phyloP scores from a whole-genome alignment of 768 basidiomycete species.

The Hebeloma cylindrosporum region DNA sequence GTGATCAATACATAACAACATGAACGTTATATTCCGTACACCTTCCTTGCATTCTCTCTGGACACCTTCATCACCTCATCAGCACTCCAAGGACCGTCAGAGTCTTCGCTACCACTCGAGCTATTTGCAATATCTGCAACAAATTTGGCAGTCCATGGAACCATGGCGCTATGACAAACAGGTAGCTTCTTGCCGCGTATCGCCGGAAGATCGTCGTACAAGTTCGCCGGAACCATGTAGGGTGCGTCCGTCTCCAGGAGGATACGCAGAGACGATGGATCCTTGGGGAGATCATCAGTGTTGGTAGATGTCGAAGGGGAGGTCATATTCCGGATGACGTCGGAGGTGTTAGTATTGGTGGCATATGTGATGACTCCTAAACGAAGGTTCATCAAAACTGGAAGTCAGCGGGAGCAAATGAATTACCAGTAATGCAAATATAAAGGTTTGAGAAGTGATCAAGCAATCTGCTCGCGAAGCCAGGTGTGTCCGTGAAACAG shows the following conservation, averaged over 20 bases:
- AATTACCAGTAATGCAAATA: conserved; percentile 75
- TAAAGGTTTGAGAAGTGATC: conserved; percentile 79
- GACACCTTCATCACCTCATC: conserved; percentile 60
- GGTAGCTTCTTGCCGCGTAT: conserved; percentile 64
- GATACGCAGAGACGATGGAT: conserved; percentile 39
- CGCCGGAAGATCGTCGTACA: conserved; percentile 56
- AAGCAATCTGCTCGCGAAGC: conserved; percentile 67
- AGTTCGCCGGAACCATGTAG: conserved; percentile 79
- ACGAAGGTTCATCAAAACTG: not conserved
- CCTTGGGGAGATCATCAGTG: too few relatives aligned
- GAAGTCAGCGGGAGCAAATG: conserved; percentile 6
- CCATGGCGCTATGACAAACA: conserved; percentile 75
- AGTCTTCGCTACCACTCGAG: not conserved
- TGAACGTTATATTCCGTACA: conserved; percentile 65
- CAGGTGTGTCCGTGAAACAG: conserved; percentile 84
- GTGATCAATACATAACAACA: too few relatives aligned
- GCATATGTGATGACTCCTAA: conserved; percentile 79
- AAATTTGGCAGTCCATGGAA: conserved; percentile 84
- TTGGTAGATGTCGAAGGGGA: conserved; percentile 6
- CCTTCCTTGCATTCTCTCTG: conserved; percentile 58
- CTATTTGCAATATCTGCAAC: conserved; percentile 50
- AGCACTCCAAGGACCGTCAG: conserved; percentile 41
- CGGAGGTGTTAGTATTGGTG: conserved; percentile 69
- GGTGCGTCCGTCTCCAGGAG: conserved; percentile 87
- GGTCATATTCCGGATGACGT: conserved; percentile 58